Evolutionary conservation across 1,139 yeast genomes (phyloP).

Genomic region (Blastobotrys malaysiensis): DNA sequence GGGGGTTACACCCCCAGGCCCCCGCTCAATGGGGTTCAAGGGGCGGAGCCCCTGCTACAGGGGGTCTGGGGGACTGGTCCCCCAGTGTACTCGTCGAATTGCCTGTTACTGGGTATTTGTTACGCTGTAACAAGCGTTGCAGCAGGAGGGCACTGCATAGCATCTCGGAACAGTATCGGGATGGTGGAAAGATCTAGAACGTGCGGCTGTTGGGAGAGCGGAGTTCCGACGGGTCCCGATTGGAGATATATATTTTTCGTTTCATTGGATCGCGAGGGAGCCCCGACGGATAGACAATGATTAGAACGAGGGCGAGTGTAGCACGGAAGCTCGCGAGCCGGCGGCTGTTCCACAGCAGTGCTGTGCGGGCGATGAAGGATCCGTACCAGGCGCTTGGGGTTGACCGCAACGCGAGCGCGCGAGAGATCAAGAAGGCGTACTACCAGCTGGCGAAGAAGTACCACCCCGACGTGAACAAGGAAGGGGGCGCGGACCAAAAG

Average conservation of each 20-base stretch:
- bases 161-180: too few relatives aligned
- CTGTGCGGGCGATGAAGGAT: conserved; percentile 42
- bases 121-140: too few relatives aligned
- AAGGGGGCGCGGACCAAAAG: conserved; percentile 75
- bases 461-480: conserved; percentile 97
- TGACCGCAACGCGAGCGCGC: conserved; percentile 59
- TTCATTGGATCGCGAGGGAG: not conserved
- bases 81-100: too few relatives aligned
- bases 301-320: not conserved
- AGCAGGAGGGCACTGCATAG: too few relatives aligned
- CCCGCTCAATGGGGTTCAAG: too few relatives aligned
- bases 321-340: not conserved
- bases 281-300: too few relatives aligned
- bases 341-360: conserved; percentile 9
- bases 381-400: conserved; percentile 87
- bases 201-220: not conserved
- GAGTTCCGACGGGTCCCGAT: not conserved
- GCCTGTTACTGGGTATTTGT: too few relatives aligned
- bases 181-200: not conserved
- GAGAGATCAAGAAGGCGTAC: conserved; percentile 90
- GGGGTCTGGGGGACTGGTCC: too few relatives aligned
- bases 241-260: not conserved
- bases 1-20: too few relatives aligned
- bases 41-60: too few relatives aligned
- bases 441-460: conserved; percentile 87